Conservation (phyloP, 805 yeast genomes). For the Pichia scutulata region DNA sequence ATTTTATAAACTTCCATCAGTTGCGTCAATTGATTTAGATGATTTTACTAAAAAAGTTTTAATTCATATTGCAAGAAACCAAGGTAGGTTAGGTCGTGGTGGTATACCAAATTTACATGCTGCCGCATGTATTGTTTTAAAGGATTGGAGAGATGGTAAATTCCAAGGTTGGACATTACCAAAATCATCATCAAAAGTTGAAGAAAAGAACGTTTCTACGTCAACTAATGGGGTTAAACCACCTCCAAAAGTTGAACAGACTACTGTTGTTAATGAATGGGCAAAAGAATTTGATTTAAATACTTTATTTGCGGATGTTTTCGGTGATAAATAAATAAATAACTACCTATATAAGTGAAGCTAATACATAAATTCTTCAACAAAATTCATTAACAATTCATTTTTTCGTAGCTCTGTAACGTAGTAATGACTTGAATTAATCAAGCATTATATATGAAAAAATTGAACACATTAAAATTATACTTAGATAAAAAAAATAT, state of each 20-base stretch:
- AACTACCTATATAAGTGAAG: not conserved
- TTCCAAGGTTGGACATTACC: constrained; percentile 88
- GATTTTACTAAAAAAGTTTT: constrained; percentile 80
- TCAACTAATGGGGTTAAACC: constrained; percentile 32
- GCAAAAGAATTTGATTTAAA: constrained; percentile 91
- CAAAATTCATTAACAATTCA: not conserved
- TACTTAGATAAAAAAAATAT: not conserved
- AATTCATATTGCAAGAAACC: constrained; percentile 85
- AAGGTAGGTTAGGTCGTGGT: constrained; percentile 88
- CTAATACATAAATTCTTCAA: not conserved
- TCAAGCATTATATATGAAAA: too few relatives aligned
- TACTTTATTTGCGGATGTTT: constrained; percentile 51
- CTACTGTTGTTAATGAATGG: constrained; percentile 84
- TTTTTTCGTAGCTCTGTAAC: not conserved
- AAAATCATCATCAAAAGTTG: constrained; percentile 32
- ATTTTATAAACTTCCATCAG: constrained; percentile 72
- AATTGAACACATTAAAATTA: not conserved
- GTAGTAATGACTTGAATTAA: not conserved
- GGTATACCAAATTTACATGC: constrained; percentile 86
- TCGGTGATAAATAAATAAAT: constrained; percentile 11
- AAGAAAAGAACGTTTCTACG: constrained; percentile 22
- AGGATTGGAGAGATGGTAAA: constrained; percentile 97
- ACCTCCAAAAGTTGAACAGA: constrained; percentile 47
- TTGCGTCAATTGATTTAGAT: constrained; percentile 63
- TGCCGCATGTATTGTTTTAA: constrained; percentile 76